A percentile compares a stretch with the other conserved stretches of the same genome.
These are phyloP conservation scores for Porodaedalea pini DNA, from an alignment of 1,284 basidiomycete genomes.

Conservation along the genomic window DNA sequence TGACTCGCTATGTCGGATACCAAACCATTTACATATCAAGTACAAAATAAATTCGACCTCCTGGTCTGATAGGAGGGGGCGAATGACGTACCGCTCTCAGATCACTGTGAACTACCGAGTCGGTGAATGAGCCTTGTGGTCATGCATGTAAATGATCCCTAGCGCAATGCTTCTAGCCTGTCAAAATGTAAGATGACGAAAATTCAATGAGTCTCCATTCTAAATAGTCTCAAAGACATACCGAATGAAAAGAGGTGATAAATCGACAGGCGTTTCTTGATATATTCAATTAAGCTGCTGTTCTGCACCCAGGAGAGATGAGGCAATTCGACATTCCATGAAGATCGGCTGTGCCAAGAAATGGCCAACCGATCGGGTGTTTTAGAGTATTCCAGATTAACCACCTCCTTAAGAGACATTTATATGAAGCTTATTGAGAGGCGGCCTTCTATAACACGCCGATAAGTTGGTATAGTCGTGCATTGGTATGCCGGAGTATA, in stretches of 20 bases:
- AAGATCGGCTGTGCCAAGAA: conserved; percentile 12
- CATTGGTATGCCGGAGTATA: conserved; percentile 12
- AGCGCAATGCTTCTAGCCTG: conserved; percentile 10
- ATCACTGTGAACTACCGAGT: conserved; percentile 20
- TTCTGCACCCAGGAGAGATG: conserved; percentile 19
- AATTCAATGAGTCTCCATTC: neutral
- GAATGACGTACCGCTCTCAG: conserved; percentile 14
- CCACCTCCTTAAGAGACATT: conserved; percentile 12
- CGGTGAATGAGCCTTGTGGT: conserved; percentile 6
- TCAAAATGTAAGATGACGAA: neutral
- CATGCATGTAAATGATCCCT: conserved; percentile 16
- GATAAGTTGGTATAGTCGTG: neutral
- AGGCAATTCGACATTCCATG: conserved; percentile 11
- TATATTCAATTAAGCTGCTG: conserved; percentile 15
- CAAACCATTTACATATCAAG: conserved; percentile 19
- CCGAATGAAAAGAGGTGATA: neutral
- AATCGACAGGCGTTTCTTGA: neutral
- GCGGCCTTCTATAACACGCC: neutral
- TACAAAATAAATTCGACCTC: neutral
- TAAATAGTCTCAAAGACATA: neutral
- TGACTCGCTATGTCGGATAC: conserved; percentile 17
- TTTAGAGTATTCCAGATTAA: conserved; percentile 14
- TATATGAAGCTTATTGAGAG: too few relatives aligned
- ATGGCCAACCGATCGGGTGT: conserved; percentile 17
- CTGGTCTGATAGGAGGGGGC: neutral